Percentiles rank a stretch among this genome's conserved stretches.
phyloP scores from a whole-genome alignment of 805 yeast genomes.

The Candida chilensis region DNA sequence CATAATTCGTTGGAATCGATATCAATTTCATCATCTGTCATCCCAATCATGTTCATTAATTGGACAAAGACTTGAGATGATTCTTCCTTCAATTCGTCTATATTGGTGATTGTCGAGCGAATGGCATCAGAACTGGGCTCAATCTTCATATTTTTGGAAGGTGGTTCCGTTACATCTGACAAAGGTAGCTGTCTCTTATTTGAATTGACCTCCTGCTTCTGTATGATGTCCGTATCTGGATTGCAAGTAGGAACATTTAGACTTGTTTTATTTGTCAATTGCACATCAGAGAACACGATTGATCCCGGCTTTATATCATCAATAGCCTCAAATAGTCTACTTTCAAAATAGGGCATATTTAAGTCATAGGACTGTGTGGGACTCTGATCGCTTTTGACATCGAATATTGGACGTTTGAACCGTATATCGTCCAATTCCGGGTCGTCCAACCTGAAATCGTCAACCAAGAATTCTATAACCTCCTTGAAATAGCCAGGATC shows the following conservation, averaged over 20 bases:
- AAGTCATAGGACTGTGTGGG: not conserved
- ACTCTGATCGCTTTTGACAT: conserved; percentile 1
- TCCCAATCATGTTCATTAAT: conserved; percentile 6
- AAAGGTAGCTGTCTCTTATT: conserved; percentile 2
- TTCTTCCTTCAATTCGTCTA: conserved; percentile 6
- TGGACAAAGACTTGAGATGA: conserved; percentile 8
- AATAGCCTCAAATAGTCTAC: conserved; percentile 7
- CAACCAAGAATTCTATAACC: conserved; percentile 7
- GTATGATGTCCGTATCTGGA: too few relatives aligned
- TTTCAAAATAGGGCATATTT: conserved; percentile 1
- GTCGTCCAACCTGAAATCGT: conserved; percentile 13
- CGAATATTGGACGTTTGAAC: conserved; percentile 23
- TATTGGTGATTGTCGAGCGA: conserved; percentile 7
- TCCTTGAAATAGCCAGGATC: conserved; percentile 6
- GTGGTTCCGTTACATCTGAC: conserved; percentile 2
- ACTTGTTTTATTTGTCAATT: conserved; percentile 11
- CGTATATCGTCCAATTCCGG: conserved; percentile 15
- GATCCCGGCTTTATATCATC: conserved; percentile 6
- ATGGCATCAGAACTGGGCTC: too few relatives aligned
- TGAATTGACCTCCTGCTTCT: not conserved
- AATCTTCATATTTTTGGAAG: conserved; percentile 4
- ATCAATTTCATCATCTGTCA: conserved; percentile 13
- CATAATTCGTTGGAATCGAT: conserved; percentile 3
- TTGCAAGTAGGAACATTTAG: not conserved
- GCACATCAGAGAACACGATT: conserved; percentile 12